A percentile compares a stretch with the other conserved stretches of the same genome.
These are phyloP conservation scores for Cladosporium sp. DNA, from an alignment of 2,329 filamentous ascomycete genomes.

Conservation along the genomic window DNA sequence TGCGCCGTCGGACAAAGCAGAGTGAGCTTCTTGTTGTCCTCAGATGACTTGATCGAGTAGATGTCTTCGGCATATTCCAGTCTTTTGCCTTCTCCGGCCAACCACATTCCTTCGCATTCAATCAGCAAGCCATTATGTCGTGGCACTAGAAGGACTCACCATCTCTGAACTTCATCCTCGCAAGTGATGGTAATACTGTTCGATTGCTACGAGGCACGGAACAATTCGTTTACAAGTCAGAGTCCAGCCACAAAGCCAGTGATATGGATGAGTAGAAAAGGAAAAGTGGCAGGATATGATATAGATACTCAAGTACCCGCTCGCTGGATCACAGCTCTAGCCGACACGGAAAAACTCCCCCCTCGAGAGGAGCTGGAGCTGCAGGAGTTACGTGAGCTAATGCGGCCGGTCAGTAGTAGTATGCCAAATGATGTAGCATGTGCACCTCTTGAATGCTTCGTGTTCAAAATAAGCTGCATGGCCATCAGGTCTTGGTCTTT, in stretches of 20 bases:
- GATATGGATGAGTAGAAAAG: background rate
- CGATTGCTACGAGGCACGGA: background rate
- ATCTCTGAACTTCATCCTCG: constrained; percentile 12
- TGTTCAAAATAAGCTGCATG: no score
- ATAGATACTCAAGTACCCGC: background rate
- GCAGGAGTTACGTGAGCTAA: background rate
- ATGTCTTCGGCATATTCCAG: constrained; percentile 65
- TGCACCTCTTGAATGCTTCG: no score
- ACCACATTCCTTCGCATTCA: constrained; percentile 56
- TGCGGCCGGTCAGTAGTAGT: background rate
- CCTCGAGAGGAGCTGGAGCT: background rate
- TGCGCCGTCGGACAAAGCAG: constrained; percentile 57
- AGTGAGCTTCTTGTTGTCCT: constrained; percentile 45
- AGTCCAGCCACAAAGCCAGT: background rate
- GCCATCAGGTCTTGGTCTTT: no score
- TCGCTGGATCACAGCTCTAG: background rate
- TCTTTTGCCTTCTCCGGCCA: constrained; percentile 56
- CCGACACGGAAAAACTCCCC: constrained; percentile 11
- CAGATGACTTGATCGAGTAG: constrained; percentile 47
- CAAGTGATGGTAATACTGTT: background rate
- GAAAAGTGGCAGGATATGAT: background rate
- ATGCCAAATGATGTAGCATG: no score
- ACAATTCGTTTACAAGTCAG: background rate
- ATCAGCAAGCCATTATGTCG: background rate
- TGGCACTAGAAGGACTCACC: background rate